Percentiles rank a stretch among this genome's conserved stretches.
phyloP scores from a whole-genome alignment of 495 filamentous ascomycete species.

The Pyrenula aspistea region DNA sequence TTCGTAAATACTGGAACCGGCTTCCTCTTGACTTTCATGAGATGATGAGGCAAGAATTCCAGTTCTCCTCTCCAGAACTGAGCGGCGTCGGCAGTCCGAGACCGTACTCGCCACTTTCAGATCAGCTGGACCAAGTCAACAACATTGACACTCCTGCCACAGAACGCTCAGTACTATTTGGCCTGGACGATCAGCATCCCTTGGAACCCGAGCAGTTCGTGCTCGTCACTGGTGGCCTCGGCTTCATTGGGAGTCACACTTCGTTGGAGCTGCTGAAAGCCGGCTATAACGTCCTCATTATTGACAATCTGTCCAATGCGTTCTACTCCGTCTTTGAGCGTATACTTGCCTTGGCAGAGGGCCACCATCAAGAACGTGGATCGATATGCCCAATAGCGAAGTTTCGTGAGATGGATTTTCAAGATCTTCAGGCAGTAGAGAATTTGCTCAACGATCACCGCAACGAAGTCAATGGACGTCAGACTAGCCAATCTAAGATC shows the following conservation, averaged over 20 bases:
- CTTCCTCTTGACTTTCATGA: neutral
- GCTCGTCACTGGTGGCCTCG: slow-evolving; percentile 52
- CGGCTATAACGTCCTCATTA: slow-evolving; percentile 49
- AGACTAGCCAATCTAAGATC: slow-evolving; percentile 35
- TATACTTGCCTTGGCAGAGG: slow-evolving; percentile 33
- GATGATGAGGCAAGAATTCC: neutral
- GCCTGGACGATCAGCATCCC: slow-evolving; percentile 18
- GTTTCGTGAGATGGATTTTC: slow-evolving; percentile 46
- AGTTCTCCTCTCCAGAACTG: neutral
- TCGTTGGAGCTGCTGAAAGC: slow-evolving; percentile 49
- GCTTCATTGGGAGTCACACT: slow-evolving; percentile 57
- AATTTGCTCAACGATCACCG: slow-evolving; percentile 28
- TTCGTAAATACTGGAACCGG: too few relatives aligned
- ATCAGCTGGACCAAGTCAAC: neutral
- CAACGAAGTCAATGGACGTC: slow-evolving; percentile 20
- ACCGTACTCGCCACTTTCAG: neutral
- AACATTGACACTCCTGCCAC: slow-evolving; percentile 27
- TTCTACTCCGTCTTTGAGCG: slow-evolving; percentile 40
- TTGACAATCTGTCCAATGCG: slow-evolving; percentile 53
- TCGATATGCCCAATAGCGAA: slow-evolving; percentile 36
- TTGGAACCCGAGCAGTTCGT: slow-evolving; percentile 28
- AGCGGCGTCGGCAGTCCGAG: neutral
- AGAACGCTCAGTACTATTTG: slow-evolving; percentile 25
- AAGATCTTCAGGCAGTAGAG: slow-evolving; percentile 29
- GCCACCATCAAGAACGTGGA: slow-evolving; percentile 33